Base-by-base conservation (phyloP, 139 green algal species). In the Chlorella sp. region DNA sequence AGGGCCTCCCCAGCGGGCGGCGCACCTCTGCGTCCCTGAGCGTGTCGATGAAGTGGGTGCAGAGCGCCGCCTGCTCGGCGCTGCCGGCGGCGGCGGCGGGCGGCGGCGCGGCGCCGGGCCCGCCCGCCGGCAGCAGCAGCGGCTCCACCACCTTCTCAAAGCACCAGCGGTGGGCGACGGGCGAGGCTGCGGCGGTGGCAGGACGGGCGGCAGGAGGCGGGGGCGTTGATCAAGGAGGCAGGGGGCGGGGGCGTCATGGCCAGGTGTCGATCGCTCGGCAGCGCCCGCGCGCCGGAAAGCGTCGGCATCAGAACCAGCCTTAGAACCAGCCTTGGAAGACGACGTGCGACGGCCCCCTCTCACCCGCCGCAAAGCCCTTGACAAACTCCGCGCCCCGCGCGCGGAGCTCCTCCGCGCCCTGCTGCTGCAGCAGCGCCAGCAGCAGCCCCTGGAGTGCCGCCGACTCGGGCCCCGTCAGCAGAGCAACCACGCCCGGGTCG, bases 1-100 rank as follows among this genome's bases (percentile, higher is more conserved):
- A n/a, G n/a, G n/a, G n/a, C n/a, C n/a, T n/a, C n/a, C 11, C 50
- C 40, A 40, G 40, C 40, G 75, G 45, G 33, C 41, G 62, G 5
- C 60, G 51, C 53, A 88, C 80, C 79, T 90, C 86, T 21, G 85
- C 72, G 1, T 59, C 61, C 0, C 76, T 45, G 46, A 81, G 58
- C 8, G 58, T 69, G 27, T 38, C 33, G 14, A 81, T 43, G 14
- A 81, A 81, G 35, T 75, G 58, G 45, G 31, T 81, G 38, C 58
- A 62, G 14, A 81, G 45, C 43, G 23, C 17, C 50, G 62, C 43
- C 59, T 79, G 76, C 48, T 79, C 76, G 50, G 63, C 70, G 0
- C 29, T 58, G 14, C 11, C 60, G 48, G 11, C 61, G 4, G 11
- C 31, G 55, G 48, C 65, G 77, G 58, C 76, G 73, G 77, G 29